Conservation (phyloP, 2,329 filamentous ascomycete species). For the Aspergillus unguis region DNA sequence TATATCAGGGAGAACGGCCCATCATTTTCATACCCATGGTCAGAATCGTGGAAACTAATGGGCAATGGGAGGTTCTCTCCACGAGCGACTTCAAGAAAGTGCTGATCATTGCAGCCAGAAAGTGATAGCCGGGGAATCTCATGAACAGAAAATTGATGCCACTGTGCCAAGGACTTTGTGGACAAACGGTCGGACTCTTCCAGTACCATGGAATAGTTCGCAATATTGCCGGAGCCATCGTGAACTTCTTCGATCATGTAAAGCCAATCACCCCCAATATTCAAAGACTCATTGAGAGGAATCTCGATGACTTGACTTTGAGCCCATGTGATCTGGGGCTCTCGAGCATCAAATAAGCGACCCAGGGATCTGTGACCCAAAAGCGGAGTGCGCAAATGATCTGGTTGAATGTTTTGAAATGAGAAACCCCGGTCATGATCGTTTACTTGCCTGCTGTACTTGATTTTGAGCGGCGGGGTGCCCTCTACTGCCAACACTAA, state of each 20-base stretch:
- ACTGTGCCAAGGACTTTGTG: slow-evolving; percentile 60
- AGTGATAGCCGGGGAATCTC: slow-evolving; percentile 76
- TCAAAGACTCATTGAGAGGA: slow-evolving; percentile 85
- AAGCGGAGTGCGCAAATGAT: slow-evolving; percentile 76
- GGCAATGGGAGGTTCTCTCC: slow-evolving; percentile 67
- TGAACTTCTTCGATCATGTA: slow-evolving; percentile 90
- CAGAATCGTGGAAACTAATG: slow-evolving; percentile 64
- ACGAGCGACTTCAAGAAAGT: slow-evolving; percentile 78
- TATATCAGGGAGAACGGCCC: slow-evolving; percentile 72
- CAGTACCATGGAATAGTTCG: slow-evolving; percentile 62
- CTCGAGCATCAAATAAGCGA: slow-evolving; percentile 54
- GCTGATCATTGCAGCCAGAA: slow-evolving; percentile 71
- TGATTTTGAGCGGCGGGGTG: slow-evolving; percentile 85
- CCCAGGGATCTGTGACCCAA: slow-evolving; percentile 58
- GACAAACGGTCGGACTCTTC: slow-evolving; percentile 66
- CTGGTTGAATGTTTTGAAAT: slow-evolving; percentile 89
- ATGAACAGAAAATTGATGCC: slow-evolving; percentile 78
- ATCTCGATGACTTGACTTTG: slow-evolving; percentile 71
- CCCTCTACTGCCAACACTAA: slow-evolving; percentile 79
- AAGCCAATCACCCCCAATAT: slow-evolving; percentile 73
- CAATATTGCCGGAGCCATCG: slow-evolving; percentile 83
- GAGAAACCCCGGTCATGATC: slow-evolving; percentile 78
- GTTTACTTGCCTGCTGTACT: slow-evolving; percentile 86
- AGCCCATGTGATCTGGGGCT: slow-evolving; percentile 69
- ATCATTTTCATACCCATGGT: slow-evolving; percentile 55